Evolutionary conservation across 306 rosid species (phyloP).

Genomic region (Prunus fruticosa): DNA sequence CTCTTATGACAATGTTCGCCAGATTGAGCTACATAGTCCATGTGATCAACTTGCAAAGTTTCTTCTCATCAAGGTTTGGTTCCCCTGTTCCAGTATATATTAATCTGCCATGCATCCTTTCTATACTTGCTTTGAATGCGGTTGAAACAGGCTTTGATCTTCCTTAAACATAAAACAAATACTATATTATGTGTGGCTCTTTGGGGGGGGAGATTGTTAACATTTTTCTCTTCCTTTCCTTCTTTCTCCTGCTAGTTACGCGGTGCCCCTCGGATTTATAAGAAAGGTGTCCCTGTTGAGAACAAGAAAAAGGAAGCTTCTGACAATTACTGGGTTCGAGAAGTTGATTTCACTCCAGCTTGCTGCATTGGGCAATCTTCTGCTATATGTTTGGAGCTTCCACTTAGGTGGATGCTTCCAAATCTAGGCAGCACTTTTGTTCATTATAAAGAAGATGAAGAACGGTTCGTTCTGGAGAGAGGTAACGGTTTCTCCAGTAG

Average conservation of each 20-base stretch:
- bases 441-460: conserved; percentile 25
- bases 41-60: conserved; percentile 9
- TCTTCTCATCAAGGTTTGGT: conserved; percentile 57
- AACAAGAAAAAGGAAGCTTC: neutral
- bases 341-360: conserved; percentile 37
- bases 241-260: conserved; percentile 13
- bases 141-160: neutral
- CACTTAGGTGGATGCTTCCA: conserved; percentile 10
- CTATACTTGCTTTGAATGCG: neutral
- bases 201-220: neutral
- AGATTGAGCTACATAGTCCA: conserved; percentile 38
- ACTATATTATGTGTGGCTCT: neutral
- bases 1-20: conserved; percentile 37
- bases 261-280: conserved; percentile 19
- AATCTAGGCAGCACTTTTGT: conserved; percentile 4
- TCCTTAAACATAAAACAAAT: neutral
- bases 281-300: neutral
- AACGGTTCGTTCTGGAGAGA: neutral
- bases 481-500: conserved; percentile 8
- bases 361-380: conserved; percentile 29
- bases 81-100: no score
- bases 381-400: conserved; percentile 29
- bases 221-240: neutral
- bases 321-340: conserved; percentile 27
- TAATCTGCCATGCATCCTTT: no score